Evolutionary conservation across 139 green algal genomes (phyloP).

Genomic region (Astrephomene gubernaculifera): DNA sequence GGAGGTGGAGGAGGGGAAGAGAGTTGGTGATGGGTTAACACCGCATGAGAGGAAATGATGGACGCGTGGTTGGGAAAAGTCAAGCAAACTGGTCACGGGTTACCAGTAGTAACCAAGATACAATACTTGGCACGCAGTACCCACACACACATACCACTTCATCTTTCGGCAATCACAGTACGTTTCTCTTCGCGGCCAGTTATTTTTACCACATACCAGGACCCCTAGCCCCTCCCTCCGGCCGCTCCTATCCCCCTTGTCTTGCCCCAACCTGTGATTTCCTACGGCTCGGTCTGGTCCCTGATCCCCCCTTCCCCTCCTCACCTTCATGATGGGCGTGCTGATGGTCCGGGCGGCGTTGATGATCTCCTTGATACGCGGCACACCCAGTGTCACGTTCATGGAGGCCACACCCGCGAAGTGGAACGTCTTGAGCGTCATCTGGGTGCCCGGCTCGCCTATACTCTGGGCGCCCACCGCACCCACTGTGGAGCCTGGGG

Average conservation of each 20-base stretch:
- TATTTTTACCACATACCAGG: neutral
- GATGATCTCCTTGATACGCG: conserved; percentile 99
- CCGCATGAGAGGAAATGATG: too few relatives aligned
- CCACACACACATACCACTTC: too few relatives aligned
- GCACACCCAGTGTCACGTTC: conserved; percentile 97
- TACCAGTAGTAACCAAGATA: too few relatives aligned
- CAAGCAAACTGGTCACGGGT: too few relatives aligned
- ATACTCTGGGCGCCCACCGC: conserved; percentile 96
- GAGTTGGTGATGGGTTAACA: too few relatives aligned
- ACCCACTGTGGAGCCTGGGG: conserved; percentile 85
- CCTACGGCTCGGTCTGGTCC: neutral
- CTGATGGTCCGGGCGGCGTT: conserved; percentile 95
- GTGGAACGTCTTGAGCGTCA: conserved; percentile 99
- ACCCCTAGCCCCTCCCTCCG: neutral
- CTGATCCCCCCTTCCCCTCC: neutral
- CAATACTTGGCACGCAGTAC: too few relatives aligned
- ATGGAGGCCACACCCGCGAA: conserved; percentile 98
- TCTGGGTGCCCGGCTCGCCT: conserved; percentile 97
- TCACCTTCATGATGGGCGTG: conserved; percentile 96
- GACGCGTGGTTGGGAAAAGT: too few relatives aligned
- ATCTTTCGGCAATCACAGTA: too few relatives aligned
- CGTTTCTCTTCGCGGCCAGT: too few relatives aligned
- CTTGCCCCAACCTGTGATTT: too few relatives aligned
- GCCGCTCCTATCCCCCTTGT: too few relatives aligned
- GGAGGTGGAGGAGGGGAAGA: neutral